A percentile compares a stretch with the other conserved stretches of the same genome.
Conservation (phyloP, 495 filamentous ascomycete species). For the Penicillium macrosclerotiorum region DNA sequence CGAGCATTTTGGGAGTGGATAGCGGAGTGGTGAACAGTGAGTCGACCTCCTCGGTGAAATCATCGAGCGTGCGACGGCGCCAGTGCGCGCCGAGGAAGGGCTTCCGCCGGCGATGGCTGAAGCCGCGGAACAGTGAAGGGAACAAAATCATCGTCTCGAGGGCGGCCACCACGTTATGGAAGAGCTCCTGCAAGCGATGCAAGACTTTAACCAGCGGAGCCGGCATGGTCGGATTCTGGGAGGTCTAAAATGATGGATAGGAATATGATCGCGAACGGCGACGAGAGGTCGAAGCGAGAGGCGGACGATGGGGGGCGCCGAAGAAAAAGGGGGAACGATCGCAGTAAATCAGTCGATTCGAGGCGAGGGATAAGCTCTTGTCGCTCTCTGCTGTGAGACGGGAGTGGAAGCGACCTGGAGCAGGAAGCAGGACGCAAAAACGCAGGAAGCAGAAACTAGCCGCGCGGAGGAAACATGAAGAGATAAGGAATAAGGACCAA, state of each 20-base stretch:
- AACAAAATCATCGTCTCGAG: conserved; percentile 53
- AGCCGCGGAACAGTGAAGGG: conserved; percentile 46
- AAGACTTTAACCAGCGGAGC: conserved; percentile 44
- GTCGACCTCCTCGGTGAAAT: conserved; percentile 50
- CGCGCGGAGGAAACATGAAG: conserved; percentile 12
- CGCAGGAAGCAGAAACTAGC: neutral
- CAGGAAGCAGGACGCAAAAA: neutral
- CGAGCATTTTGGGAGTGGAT: conserved; percentile 40
- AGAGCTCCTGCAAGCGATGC: conserved; percentile 52
- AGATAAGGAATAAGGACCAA: conserved; percentile 9
- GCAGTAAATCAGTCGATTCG: neutral
- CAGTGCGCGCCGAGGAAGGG: conserved; percentile 36
- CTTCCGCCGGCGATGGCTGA: conserved; percentile 34
- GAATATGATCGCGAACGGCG: conserved; percentile 9
- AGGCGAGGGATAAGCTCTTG: conserved; percentile 1
- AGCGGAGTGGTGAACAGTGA: conserved; percentile 46
- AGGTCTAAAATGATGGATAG: conserved; percentile 5
- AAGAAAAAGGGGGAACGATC: neutral
- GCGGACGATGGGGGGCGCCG: neutral
- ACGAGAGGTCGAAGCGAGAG: neutral
- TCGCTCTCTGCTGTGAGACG: no score
- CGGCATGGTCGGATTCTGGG: conserved; percentile 30
- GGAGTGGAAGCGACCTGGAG: neutral
- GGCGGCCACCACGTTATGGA: conserved; percentile 50
- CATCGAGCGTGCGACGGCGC: conserved; percentile 48